Percentiles rank a stretch among this genome's conserved stretches.
Evolutionary conservation across 139 green algal genomes (phyloP).

Genomic region (Chlamydomonas incerta): DNA sequence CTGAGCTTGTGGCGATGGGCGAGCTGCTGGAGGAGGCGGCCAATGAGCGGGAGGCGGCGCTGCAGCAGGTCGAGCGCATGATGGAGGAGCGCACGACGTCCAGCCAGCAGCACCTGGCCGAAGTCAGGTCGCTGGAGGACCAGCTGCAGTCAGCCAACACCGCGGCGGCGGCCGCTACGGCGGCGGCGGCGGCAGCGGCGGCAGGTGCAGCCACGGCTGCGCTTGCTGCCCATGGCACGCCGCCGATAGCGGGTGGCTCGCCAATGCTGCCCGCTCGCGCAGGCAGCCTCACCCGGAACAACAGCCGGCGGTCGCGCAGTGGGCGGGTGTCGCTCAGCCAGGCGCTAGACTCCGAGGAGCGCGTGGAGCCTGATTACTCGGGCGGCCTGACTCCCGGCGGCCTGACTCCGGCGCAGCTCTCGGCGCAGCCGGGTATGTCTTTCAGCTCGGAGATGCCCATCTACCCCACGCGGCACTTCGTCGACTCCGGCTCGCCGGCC

Average conservation of each 20-base stretch:
- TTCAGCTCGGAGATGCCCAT: neutral
- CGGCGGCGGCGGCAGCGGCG: neutral
- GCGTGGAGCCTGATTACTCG: neutral
- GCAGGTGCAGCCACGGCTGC: neutral
- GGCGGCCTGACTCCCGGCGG: neutral
- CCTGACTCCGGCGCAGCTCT: neutral
- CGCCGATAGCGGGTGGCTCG: neutral
- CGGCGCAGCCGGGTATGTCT: neutral
- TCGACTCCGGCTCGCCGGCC: neutral
- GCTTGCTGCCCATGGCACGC: neutral
- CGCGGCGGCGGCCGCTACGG: neutral
- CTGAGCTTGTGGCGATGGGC: slow-evolving; percentile 1
- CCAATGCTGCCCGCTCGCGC: neutral
- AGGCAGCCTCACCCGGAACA: neutral
- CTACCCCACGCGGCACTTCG: neutral
- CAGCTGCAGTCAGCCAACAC: neutral
- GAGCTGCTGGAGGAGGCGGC: slow-evolving; percentile 1
- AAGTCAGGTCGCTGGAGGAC: neutral
- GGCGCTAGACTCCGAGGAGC: neutral
- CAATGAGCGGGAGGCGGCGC: neutral
- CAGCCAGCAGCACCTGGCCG: neutral
- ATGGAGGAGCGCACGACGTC: neutral
- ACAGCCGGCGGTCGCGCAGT: neutral
- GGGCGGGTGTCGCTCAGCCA: neutral
- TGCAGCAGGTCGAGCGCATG: neutral